Evolutionary conservation across 2,329 filamentous ascomycete species (phyloP).

Genomic region (Drechslera avenae): DNA sequence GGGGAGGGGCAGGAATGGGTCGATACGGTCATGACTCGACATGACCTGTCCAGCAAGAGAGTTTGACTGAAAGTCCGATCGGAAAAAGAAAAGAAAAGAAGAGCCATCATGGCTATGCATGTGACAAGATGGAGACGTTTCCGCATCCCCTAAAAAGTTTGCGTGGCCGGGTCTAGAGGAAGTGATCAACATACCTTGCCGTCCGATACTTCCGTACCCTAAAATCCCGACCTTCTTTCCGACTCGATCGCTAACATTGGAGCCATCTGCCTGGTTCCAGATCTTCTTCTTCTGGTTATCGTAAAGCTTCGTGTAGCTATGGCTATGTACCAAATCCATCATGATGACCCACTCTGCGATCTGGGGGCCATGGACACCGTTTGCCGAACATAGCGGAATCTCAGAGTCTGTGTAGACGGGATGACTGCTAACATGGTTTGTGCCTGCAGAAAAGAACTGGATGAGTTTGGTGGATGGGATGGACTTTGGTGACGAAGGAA

Average conservation of each 20-base stretch:
- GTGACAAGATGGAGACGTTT: too few species aligned
- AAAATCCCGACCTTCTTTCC: constrained; percentile 64
- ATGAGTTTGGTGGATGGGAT: constrained; percentile 55
- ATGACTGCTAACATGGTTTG: constrained; percentile 59
- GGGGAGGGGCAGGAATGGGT: too few species aligned
- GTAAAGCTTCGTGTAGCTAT: constrained; percentile 60
- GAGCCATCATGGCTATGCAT: too few species aligned
- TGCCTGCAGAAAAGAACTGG: constrained; percentile 63
- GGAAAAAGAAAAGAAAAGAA: too few species aligned
- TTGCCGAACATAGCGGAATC: constrained; percentile 61
- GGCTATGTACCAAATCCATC: constrained; percentile 64
- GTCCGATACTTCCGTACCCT: constrained; percentile 67
- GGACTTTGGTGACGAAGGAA: constrained; percentile 48
- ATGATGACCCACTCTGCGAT: constrained; percentile 71
- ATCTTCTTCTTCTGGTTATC: constrained; percentile 62
- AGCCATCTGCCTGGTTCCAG: constrained; percentile 54
- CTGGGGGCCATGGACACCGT: constrained; percentile 65
- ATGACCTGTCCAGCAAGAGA: too few species aligned
- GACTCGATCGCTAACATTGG: constrained; percentile 59
- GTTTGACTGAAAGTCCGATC: too few species aligned
- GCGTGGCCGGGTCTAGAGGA: background rate
- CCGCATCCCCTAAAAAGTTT: background rate
- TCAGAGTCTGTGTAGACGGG: constrained; percentile 60
- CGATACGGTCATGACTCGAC: too few species aligned
- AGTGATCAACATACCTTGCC: constrained; percentile 56